These are phyloP conservation scores for Talaromyces thailandensis DNA, from an alignment of 495 filamentous ascomycete species.

Conservation along the genomic window DNA sequence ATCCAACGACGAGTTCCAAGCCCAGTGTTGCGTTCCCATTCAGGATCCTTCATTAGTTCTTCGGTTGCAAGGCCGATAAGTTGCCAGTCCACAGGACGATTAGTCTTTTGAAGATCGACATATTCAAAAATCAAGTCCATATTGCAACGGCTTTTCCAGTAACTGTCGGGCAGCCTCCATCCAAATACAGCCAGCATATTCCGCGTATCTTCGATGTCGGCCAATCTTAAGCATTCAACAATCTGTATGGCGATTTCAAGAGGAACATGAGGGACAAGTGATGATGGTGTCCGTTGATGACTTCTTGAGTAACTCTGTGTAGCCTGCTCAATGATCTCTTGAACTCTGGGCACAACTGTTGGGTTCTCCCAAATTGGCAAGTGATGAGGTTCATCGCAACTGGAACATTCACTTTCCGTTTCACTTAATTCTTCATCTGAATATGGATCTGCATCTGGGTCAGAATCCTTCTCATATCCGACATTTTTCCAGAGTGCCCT, in stretches of 20 bases:
- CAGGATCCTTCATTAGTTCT: slow-evolving; percentile 2
- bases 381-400: no score
- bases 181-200: slow-evolving; percentile 5
- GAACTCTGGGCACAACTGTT: slow-evolving; percentile 1
- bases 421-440: no score
- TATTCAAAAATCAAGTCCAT: slow-evolving; percentile 7
- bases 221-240: not conserved
- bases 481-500: not conserved
- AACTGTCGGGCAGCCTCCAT: slow-evolving; percentile 5
- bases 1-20: slow-evolving; percentile 5
- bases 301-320: not conserved
- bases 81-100: not conserved
- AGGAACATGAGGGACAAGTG: not conserved
- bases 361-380: slow-evolving; percentile 1
- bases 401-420: no score
- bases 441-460: not conserved
- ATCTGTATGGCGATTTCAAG: slow-evolving; percentile 6
- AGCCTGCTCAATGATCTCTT: slow-evolving; percentile 1
- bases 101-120: not conserved
- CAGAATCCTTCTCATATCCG: not conserved
- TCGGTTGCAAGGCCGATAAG: not conserved
- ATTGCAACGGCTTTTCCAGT: not conserved
- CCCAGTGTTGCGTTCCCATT: not conserved
- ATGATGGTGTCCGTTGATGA: not conserved
- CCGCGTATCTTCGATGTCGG: not conserved